Evolutionary conservation across 371 early-diverging fungal genomes (phyloP), one percentile per base, ranked within the genome.

Genomic region (Actinomortierella wolfii): DNA sequence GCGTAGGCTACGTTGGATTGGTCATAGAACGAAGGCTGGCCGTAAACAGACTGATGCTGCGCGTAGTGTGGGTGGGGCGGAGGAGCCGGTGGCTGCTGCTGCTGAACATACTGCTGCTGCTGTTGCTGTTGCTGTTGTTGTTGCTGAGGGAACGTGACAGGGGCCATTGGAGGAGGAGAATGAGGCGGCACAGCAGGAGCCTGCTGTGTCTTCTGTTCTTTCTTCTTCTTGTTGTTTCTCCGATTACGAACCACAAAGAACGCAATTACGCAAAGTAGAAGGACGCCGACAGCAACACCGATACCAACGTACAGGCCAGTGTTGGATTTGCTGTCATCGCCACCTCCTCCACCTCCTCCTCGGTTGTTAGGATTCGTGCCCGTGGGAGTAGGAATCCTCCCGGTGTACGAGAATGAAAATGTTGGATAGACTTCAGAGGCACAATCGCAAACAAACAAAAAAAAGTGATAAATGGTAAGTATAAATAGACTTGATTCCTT

Each of bases 281-380:
- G 23, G 8, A 49, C 69, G 0, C 39, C 73, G 9, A 63, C 60
- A 23, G 56, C 73, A 20, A 43, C 59, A 24, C 60, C 73, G 44
- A 73, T 73, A 29, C 73, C 73, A 39, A 54, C 53, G 26, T 66
- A 66, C 41, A 73, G 39, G n/a, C 56, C 73, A 3, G 53, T 52
- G 15, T 73, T 61, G 59, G 45, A 40, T 18, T 39, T 55, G 23
- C 44, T 39, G 11, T 24, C 24, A 26, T 44, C 34, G 26, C 54
- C 54, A 5, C 21, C 13, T 34, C 34, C 34, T 34, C 34, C 7
- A 34, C 34, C 34, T n/a, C n/a, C n/a, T n/a, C n/a, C n/a, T n/a
- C n/a, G n/a, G n/a, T n/a, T n/a, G n/a, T n/a, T n/a, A n/a, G n/a
- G n/a, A n/a, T n/a, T n/a, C n/a, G n/a, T n/a, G n/a, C n/a, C n/a